Evolutionary conservation across 108 stramenopile species (phyloP), one percentile per base, ranked within the genome.

Genomic region (Cylindrotheca fusiformis): DNA sequence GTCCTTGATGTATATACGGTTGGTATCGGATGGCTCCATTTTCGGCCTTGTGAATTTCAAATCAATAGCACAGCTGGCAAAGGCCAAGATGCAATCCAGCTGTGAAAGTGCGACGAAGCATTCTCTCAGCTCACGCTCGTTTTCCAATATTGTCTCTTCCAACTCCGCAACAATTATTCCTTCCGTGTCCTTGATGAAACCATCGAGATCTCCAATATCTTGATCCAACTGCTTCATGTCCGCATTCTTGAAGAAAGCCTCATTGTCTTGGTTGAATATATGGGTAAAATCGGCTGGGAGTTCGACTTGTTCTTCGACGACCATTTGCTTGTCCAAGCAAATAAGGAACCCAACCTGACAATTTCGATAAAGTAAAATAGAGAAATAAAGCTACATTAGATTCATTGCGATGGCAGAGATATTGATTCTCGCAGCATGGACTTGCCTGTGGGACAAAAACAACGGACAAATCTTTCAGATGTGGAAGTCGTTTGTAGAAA

Each of bases 191-290:
- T 92, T 90, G 59, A 97, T 98, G 49, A 84, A 75, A 2, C 83
- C 84, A 74, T 95, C 87, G 2, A 98, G 59, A 59, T 98, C 96
- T 2, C 97, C 97, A 61, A 95, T 82, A 14, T 86, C 79, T 18
- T 94, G 87, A 64, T 98, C 96, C 10, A 98, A 70, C 28, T 78
- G 75, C 54, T 67, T 59, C 81, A 93, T 95, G 18, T 84, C 85
- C 1, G 75, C 53, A 24, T 76, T 85, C 58, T 97, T 98, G 83
- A 93, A 98, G 73, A 83, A 98, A 21, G 78, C 71, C 1, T 80
- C 83, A 28, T 83, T 65, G 12, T 83, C 91, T 70, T 97, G 82
- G 29, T 59, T 67, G 63, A 93, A 97, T 8, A 86, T 61, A 57
- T 80, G 91, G 2, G 69, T 63, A 65, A 92, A 95, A 29, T 90